Base-by-base conservation (phyloP, 108 stramenopile species). In the Craspedostauros australis region DNA sequence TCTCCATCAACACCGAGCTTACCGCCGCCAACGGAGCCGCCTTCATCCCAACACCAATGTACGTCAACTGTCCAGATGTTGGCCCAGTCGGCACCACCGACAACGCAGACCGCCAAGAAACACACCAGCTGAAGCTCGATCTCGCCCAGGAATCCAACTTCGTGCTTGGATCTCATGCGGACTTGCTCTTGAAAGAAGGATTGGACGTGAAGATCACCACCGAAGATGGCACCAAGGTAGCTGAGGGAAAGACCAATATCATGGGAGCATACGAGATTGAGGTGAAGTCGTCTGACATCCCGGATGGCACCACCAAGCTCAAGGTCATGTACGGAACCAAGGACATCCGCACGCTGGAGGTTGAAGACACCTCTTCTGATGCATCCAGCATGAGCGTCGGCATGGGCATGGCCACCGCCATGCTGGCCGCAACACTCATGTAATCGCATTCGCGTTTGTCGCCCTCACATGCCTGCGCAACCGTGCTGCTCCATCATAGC, bases 51-150 rank as follows among this genome's bases (percentile, higher is more conserved):
- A 14, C 50, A 15, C 54, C 63, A 21, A 56, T 55, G 54, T 64
- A 16, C 6, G 45, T 64, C 54, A 64, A 64, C 27, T 55, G 54
- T 29, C 63, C 63, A 26, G 32, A 56, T 27, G 26, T 64, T 47
- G 63, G 63, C 32, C 16, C 39, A 18, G 50, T 62, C 2, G 60
- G 50, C n/a, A n/a, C n/a, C n/a, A n/a, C n/a, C n/a, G n/a, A n/a
- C n/a, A n/a, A n/a, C n/a, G n/a, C n/a, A n/a, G n/a, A n/a, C n/a
- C n/a, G n/a, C n/a, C n/a, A n/a, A n/a, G n/a, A n/a, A n/a, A n/a
- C n/a, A n/a, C n/a, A n/a, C n/a, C n/a, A n/a, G n/a, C n/a, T n/a
- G n/a, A n/a, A n/a, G n/a, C n/a, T n/a, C n/a, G n/a, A n/a, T n/a
- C n/a, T n/a, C n/a, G n/a, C n/a, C n/a, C n/a, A n/a, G n/a, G n/a